These are phyloP conservation scores for Leccinum uliginosum DNA, from an alignment of 768 basidiomycete species.

Conservation along the genomic window DNA sequence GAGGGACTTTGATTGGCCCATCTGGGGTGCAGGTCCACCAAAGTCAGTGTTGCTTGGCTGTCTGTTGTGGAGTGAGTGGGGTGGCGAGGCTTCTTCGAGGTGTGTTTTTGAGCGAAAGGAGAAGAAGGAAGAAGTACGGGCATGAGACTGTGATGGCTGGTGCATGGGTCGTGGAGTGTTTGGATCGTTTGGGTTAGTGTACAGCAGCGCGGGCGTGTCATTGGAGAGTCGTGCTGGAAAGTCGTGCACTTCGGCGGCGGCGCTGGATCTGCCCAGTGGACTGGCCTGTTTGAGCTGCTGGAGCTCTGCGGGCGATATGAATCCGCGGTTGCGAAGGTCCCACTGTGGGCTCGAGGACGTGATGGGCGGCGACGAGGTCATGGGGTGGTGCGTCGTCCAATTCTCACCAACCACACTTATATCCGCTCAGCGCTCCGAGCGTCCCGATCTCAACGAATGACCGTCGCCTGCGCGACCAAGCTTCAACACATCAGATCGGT, in stretches of 20 bases:
- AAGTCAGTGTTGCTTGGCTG: conserved; percentile 16
- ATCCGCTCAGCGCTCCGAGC: background rate
- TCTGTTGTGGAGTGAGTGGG: conserved; percentile 10
- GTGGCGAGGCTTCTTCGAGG: conserved; percentile 21
- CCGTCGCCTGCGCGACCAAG: background rate
- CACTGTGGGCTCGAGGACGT: conserved; percentile 33
- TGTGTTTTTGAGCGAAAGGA: conserved; percentile 46
- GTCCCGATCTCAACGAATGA: background rate
- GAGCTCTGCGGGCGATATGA: conserved; percentile 31
- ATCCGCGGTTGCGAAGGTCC: conserved; percentile 33
- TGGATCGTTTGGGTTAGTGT: conserved; percentile 16
- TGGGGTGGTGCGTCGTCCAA: background rate
- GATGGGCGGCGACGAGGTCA: conserved; percentile 4
- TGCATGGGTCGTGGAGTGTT: conserved; percentile 25
- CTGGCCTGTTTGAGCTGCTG: conserved; percentile 33
- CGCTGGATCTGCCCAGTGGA: conserved; percentile 19
- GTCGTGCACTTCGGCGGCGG: conserved; percentile 30
- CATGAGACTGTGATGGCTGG: conserved; percentile 33
- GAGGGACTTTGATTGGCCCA: conserved; percentile 32
- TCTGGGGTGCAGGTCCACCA: conserved; percentile 24
- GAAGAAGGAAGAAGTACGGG: conserved; percentile 63
- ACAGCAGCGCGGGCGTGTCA: conserved; percentile 9
- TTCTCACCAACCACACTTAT: background rate
- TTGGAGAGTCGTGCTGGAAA: conserved; percentile 26
- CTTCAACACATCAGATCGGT: background rate